Conservation (phyloP, 2,329 filamentous ascomycete species). For the Remersonia thermophila region DNA sequence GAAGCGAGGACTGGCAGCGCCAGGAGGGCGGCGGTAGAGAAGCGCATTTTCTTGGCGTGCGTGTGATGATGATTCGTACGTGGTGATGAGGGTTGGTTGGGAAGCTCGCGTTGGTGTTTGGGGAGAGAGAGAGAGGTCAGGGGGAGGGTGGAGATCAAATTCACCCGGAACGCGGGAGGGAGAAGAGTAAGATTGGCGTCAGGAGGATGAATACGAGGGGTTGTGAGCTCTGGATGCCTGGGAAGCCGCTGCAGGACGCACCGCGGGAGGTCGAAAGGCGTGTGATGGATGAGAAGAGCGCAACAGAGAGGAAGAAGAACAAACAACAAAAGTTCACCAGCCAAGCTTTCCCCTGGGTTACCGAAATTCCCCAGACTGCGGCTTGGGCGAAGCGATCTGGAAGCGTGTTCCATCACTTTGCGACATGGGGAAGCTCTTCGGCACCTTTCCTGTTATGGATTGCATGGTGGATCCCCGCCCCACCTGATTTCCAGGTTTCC, state of each 20-base stretch:
- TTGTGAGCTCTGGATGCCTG: background rate
- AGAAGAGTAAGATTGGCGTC: no score
- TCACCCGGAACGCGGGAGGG: no score
- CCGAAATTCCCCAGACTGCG: no score
- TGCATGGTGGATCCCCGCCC: background rate
- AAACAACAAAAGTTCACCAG: background rate
- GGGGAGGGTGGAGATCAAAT: no score
- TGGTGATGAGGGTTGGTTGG: background rate
- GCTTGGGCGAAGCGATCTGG: no score
- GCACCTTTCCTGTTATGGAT: background rate
- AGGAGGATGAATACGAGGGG: no score
- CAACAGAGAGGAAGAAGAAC: background rate
- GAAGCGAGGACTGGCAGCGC: slow-evolving; percentile 44
- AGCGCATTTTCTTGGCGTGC: slow-evolving; percentile 37
- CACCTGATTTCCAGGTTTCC: no score
- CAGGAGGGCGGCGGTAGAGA: slow-evolving; percentile 38
- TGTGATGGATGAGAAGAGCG: background rate
- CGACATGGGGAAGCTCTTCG: background rate
- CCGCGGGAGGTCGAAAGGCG: background rate
- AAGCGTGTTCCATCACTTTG: no score
- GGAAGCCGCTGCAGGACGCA: no score
- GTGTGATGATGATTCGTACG: slow-evolving; percentile 1
- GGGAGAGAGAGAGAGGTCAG: background rate
- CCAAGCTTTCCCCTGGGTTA: no score
- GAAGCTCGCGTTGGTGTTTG: background rate